A percentile compares a stretch with the other conserved stretches of the same genome.
Conservation (phyloP, 345 rosid genomes). For the Linum usitatissimum region DNA sequence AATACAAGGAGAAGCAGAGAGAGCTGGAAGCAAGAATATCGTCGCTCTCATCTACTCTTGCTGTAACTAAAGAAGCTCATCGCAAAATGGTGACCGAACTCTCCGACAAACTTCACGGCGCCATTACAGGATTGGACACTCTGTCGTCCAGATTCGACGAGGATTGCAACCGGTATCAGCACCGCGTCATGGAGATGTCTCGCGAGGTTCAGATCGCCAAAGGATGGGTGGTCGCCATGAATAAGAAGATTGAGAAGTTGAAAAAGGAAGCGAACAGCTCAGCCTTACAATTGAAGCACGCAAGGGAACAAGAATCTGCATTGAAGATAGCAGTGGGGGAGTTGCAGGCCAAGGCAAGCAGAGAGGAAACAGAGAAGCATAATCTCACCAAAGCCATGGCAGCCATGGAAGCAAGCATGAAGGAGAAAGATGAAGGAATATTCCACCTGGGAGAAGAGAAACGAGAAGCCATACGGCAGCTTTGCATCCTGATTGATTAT, state of each 20-base stretch:
- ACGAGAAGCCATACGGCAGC: conserved; percentile 93
- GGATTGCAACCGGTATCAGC: conserved; percentile 24
- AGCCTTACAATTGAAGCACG: conserved; percentile 26
- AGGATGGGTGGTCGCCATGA: conserved; percentile 48
- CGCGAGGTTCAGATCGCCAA: conserved; percentile 39
- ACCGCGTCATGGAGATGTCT: conserved; percentile 29
- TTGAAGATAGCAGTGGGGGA: conserved; percentile 34
- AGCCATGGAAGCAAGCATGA: conserved; percentile 36
- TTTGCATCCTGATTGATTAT: conserved; percentile 70
- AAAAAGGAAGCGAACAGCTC: conserved; percentile 25
- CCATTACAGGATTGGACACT: conserved; percentile 31
- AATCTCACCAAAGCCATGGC: conserved; percentile 22
- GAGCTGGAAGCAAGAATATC: conserved; percentile 43
- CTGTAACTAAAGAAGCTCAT: conserved; percentile 29
- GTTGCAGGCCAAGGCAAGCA: conserved; percentile 32
- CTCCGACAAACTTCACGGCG: conserved; percentile 27
- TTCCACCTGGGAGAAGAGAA: conserved; percentile 58
- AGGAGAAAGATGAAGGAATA: conserved; percentile 35
- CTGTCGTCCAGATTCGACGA: conserved; percentile 32
- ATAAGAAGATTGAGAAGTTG: conserved; percentile 28
- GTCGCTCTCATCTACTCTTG: conserved; percentile 26
- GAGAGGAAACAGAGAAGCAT: conserved; percentile 43
- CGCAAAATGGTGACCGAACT: conserved; percentile 33
- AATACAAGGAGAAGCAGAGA: conserved; percentile 48
- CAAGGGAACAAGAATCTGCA: conserved; percentile 24